These are phyloP conservation scores for Arachis hypogaea DNA, from an alignment of 306 rosid genomes.

Conservation along the genomic window DNA sequence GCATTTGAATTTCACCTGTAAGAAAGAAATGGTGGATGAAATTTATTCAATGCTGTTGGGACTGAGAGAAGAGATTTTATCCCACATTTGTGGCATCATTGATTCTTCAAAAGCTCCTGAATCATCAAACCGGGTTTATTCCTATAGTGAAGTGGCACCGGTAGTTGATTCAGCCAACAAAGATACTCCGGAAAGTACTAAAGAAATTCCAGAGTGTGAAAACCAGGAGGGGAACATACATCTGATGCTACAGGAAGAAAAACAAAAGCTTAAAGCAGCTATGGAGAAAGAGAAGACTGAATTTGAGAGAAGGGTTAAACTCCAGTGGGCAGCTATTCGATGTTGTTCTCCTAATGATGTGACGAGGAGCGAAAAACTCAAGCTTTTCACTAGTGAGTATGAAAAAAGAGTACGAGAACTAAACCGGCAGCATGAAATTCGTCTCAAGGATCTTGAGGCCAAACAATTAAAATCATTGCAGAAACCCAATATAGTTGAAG, in stretches of 20 bases:
- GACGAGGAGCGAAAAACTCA: conserved; percentile 44
- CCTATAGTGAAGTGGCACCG: conserved; percentile 25
- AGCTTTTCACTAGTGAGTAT: conserved; percentile 37
- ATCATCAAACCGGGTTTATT: conserved; percentile 32
- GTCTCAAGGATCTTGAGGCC: conserved; percentile 54
- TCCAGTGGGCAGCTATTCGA: conserved; percentile 46
- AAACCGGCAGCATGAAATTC: conserved; percentile 38
- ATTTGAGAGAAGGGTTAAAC: conserved; percentile 39
- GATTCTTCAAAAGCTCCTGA: conserved; percentile 47
- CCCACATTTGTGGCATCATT: conserved; percentile 39
- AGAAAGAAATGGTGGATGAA: conserved; percentile 58
- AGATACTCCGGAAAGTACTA: conserved; percentile 52
- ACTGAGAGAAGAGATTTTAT: conserved; percentile 57
- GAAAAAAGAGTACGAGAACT: conserved; percentile 42
- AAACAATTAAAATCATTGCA: conserved; percentile 45
- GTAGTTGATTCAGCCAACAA: conserved; percentile 39
- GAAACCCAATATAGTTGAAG: conserved; percentile 42
- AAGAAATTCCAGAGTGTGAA: conserved; percentile 49
- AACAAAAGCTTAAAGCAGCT: conserved; percentile 20
- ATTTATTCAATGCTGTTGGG: conserved; percentile 59
- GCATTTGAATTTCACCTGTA: conserved; percentile 71
- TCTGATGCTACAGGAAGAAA: conserved; percentile 47
- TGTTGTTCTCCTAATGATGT: conserved; percentile 40
- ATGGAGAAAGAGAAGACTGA: conserved; percentile 42
- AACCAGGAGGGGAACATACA: conserved; percentile 51